Conservation (phyloP, 768 basidiomycete genomes). For the Russula olivacea region DNA sequence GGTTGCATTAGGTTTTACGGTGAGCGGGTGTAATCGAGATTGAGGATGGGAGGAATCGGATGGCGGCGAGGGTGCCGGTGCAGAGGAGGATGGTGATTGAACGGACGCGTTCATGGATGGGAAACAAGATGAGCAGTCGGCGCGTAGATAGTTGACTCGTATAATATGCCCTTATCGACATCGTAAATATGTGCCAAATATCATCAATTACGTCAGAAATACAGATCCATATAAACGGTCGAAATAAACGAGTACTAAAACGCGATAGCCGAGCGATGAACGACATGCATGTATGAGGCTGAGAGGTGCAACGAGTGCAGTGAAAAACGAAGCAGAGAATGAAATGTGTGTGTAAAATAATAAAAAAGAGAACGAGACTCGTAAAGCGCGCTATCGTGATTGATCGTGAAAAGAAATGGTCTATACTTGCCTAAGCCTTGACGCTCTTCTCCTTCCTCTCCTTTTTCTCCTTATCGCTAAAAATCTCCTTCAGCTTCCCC, state of each 20-base stretch:
- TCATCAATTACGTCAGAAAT: slow-evolving; percentile 8
- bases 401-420: slow-evolving; percentile 3
- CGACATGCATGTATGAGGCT: background rate
- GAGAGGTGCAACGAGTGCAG: background rate
- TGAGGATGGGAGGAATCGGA: background rate
- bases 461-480: slow-evolving; percentile 22
- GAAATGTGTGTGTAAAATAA: background rate
- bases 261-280: background rate
- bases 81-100: background rate
- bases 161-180: too few species aligned
- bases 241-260: background rate
- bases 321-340: background rate
- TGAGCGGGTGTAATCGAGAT: background rate
- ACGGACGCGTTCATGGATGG: background rate
- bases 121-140: background rate
- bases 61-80: background rate
- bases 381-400: background rate
- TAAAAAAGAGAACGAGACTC: background rate
- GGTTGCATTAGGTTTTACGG: background rate
- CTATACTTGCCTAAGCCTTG: slow-evolving; percentile 18
- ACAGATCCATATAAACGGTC: background rate
- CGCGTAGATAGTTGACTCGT: background rate
- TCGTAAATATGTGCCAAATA: background rate
- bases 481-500: slow-evolving; percentile 24
- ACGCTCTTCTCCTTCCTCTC: slow-evolving; percentile 14